These are phyloP conservation scores for Metroxylon sagu DNA, from an alignment of 176 grass and related monocot genomes.

Conservation along the genomic window DNA sequence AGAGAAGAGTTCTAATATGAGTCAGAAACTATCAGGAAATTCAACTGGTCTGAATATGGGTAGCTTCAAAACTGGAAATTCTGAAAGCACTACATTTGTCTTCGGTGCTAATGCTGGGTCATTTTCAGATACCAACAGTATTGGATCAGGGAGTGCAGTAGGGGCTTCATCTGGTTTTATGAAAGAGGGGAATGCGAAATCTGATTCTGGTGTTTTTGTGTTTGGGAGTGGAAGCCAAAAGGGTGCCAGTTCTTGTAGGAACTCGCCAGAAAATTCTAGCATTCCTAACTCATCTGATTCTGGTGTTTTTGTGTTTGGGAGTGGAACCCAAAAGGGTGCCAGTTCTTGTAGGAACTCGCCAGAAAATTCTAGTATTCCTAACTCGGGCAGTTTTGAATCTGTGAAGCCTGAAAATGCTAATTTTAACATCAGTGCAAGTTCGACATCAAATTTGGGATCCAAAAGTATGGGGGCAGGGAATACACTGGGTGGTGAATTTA, in stretches of 20 bases:
- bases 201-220: neutral
- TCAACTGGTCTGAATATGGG: neutral
- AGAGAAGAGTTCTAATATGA: neutral
- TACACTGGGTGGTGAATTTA: too few relatives aligned
- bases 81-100: slow-evolving; percentile 2
- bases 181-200: neutral
- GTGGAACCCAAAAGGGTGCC: neutral
- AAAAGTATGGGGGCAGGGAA: too few relatives aligned
- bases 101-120: neutral
- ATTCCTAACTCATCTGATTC: too few relatives aligned
- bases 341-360: too few relatives aligned
- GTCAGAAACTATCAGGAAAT: neutral
- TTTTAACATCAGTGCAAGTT: too few relatives aligned
- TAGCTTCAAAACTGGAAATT: slow-evolving; percentile 3
- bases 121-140: neutral
- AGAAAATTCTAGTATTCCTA: too few relatives aligned
- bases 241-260: too few relatives aligned
- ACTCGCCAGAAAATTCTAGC: too few relatives aligned
- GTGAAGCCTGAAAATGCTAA: too few relatives aligned
- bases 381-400: too few relatives aligned
- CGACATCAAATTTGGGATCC: too few relatives aligned
- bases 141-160: neutral
- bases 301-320: neutral
- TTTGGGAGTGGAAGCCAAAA: neutral
- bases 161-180: neutral